A percentile compares a stretch with the other conserved stretches of the same genome.
phyloP scores from a whole-genome alignment of 345 rosid species.

The Balakata baccata region DNA sequence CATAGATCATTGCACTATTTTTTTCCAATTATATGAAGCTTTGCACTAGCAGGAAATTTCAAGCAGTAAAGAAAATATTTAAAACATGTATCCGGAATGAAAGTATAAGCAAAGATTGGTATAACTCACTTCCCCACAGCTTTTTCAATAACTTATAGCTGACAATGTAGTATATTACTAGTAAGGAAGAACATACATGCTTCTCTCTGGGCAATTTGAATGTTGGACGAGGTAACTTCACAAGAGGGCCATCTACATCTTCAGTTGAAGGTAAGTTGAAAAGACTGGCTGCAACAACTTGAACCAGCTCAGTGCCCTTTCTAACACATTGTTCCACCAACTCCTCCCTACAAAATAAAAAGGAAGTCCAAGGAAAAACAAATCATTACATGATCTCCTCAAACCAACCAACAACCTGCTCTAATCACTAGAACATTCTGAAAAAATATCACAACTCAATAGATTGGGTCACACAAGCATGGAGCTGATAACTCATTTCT shows the following conservation, averaged over 20 bases:
- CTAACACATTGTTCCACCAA: slow-evolving; percentile 54
- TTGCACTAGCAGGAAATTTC: neutral
- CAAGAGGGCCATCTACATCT: slow-evolving; percentile 73
- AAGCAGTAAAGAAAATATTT: neutral
- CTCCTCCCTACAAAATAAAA: slow-evolving; percentile 49
- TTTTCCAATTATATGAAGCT: neutral
- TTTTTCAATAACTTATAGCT: neutral
- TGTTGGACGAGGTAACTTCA: slow-evolving; percentile 69
- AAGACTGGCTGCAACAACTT: slow-evolving; percentile 56
- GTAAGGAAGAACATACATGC: slow-evolving; percentile 46
- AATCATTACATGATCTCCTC: neutral
- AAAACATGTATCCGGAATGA: neutral
- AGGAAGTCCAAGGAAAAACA: neutral
- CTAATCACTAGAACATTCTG: neutral
- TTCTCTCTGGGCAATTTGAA: slow-evolving; percentile 82
- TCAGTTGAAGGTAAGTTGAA: slow-evolving; percentile 79
- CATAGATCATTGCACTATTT: neutral
- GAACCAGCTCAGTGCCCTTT: slow-evolving; percentile 70
- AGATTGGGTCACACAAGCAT: neutral
- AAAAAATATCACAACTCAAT: neutral
- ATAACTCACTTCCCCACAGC: neutral
- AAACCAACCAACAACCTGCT: slow-evolving; percentile 8
- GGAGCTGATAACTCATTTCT: neutral
- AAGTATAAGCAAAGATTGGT: neutral
- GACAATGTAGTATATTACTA: neutral